Evolutionary conservation across 75 land plant genomes (phyloP), one percentile per base, ranked within the genome.

Genomic region (Pinus tabuliformis): DNA sequence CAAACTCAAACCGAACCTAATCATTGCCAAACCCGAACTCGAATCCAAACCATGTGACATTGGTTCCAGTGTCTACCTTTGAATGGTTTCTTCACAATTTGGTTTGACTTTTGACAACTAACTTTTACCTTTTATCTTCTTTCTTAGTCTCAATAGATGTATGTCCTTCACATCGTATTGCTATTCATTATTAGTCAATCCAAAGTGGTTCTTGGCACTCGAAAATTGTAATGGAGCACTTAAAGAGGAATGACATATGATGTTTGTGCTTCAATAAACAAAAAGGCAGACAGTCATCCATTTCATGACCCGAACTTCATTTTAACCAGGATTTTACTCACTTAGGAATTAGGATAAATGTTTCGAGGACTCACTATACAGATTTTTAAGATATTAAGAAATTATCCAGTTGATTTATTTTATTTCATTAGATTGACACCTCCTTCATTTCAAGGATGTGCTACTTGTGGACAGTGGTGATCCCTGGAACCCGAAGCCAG

Each of bases 391-490:
- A 16, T 20, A 49, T 49, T 9, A 49, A 49, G 54, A 49, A 49
- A 49, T 49, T 49, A 49, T 49, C 54, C 54, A 8, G 11, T 49
- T 49, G 12, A 49, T 49, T 49, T 49, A 49, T 49, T 49, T 49
- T 49, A 0, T 45, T 49, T 49, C 54, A 49, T 9, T 49, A 49
- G 42, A 49, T 49, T 49, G 9, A 49, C 54, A 8, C 49, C 13
- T 26, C 36, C n/a, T n/a, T n/a, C 17, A 70, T 68, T 80, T 81
- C 72, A 86, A 96, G 99, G 99, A 96, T 77, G 94, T 93, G 14
- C 82, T 96, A 76, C 94, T 96, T 77, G 99, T 96, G 80, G 92
- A 94, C 78, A 85, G 94, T 88, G 97, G 99, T 62, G 97, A 93
- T 73, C 97, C 99, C 15, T 96, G 99, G 99, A 90, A 90, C 65